Evolutionary conservation across 352 stramenopile species (phyloP).

Genomic region (Globisporangium solare): DNA sequence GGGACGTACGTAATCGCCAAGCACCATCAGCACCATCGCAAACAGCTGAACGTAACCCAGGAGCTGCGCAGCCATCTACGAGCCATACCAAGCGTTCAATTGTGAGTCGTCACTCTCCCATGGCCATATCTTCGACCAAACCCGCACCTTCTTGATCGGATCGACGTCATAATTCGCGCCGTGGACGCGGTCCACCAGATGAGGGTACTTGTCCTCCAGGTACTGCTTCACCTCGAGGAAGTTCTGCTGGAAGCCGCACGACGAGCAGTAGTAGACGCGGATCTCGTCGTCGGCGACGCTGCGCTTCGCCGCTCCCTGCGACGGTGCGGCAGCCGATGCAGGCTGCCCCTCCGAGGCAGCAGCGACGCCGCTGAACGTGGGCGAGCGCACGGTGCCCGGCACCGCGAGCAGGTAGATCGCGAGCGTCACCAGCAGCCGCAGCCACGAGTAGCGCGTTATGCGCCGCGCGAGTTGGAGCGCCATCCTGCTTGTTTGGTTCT

Average conservation of each 20-base stretch:
- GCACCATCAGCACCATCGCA: slow-evolving; percentile 55
- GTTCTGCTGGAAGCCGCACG: slow-evolving; percentile 80
- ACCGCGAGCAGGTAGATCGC: slow-evolving; percentile 24
- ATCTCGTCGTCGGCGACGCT: slow-evolving; percentile 60
- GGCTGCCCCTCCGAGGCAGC: slow-evolving; percentile 6
- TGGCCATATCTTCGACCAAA: not conserved
- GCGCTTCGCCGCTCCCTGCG: slow-evolving; percentile 17
- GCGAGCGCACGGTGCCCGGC: slow-evolving; percentile 10
- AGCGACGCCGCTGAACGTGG: not conserved
- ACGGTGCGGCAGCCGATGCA: slow-evolving; percentile 12
- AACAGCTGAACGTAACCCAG: slow-evolving; percentile 45
- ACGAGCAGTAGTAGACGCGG: slow-evolving; percentile 59
- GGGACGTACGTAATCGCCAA: slow-evolving; percentile 56
- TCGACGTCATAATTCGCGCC: slow-evolving; percentile 60
- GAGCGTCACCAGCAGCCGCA: slow-evolving; percentile 24
- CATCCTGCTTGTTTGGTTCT: slow-evolving; percentile 6
- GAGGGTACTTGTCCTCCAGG: slow-evolving; percentile 70
- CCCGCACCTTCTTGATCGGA: slow-evolving; percentile 34
- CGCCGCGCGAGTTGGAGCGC: slow-evolving; percentile 14
- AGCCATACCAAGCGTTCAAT: not conserved
- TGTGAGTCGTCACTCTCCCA: not conserved
- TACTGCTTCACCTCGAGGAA: slow-evolving; percentile 63
- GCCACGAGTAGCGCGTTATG: slow-evolving; percentile 20
- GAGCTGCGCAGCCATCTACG: slow-evolving; percentile 32
- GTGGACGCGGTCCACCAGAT: slow-evolving; percentile 59